Evolutionary conservation across 192 early-diverging fungal genomes (phyloP).

Genomic region (Backusella mclennaniae): DNA sequence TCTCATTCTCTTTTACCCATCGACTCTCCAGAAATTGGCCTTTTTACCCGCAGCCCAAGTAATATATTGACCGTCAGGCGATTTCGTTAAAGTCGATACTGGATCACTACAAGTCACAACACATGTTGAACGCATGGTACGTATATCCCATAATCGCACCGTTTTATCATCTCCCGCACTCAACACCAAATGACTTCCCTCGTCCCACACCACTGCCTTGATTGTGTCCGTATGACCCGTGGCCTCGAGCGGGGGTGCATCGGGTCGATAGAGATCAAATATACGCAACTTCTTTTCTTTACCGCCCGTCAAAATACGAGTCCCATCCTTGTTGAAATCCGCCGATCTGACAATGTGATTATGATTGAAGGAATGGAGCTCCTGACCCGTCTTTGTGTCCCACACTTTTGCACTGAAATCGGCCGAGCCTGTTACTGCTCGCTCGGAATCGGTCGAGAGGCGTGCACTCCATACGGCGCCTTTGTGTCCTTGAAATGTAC

Average conservation of each 20-base stretch:
- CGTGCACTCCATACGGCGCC: constrained; percentile 90
- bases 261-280: constrained; percentile 68
- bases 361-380: constrained; percentile 70
- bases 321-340: constrained; percentile 74
- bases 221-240: constrained; percentile 59
- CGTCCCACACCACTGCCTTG: constrained; percentile 64
- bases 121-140: constrained; percentile 59
- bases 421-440: constrained; percentile 88
- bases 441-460: constrained; percentile 71
- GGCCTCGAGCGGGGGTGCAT: constrained; percentile 42
- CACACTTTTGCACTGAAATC: constrained; percentile 91
- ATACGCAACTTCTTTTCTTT: constrained; percentile 80
- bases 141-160: constrained; percentile 72
- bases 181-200: constrained; percentile 50
- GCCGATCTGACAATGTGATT: constrained; percentile 81
- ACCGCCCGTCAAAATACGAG: constrained; percentile 77
- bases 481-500: constrained; percentile 88
- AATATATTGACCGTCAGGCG: constrained; percentile 72
- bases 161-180: constrained; percentile 61
- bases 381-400: constrained; percentile 79
- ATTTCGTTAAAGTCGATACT: constrained; percentile 74
- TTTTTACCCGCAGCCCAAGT: constrained; percentile 77
- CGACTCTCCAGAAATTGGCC: constrained; percentile 71
- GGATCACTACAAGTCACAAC: constrained; percentile 60
- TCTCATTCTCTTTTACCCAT: constrained; percentile 47